Conservation (phyloP, 768 basidiomycete genomes). For the Amanita inopinata region DNA sequence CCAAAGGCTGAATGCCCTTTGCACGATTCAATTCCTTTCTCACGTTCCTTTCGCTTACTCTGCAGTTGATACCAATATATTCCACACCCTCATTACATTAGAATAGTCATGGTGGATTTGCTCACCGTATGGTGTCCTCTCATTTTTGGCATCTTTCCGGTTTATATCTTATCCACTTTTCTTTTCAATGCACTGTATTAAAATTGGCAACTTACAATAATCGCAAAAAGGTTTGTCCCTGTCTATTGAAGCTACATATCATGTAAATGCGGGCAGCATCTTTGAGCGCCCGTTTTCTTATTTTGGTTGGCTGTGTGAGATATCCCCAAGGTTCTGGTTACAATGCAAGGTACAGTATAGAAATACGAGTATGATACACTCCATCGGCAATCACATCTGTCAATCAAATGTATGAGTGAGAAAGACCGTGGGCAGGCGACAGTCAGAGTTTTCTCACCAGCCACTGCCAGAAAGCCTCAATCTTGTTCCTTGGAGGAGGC, state of each 20-base stretch:
- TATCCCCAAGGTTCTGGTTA: background rate
- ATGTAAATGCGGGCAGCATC: conserved; percentile 3
- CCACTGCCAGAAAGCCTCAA: conserved; percentile 72
- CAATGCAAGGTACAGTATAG: background rate
- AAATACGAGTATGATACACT: background rate
- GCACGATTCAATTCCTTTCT: background rate
- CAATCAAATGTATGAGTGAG: too few species aligned
- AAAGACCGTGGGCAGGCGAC: too few species aligned
- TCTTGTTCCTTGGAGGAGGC: conserved; percentile 54
- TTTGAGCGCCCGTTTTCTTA: background rate
- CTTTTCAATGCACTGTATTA: conserved; percentile 13
- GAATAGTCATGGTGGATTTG: conserved; percentile 1
- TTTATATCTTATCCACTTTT: conserved; percentile 7
- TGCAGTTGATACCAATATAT: conserved; percentile 3
- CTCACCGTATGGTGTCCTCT: conserved; percentile 5
- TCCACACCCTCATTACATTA: background rate
- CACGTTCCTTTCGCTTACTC: background rate
- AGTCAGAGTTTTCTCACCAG: conserved; percentile 42
- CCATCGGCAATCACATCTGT: conserved; percentile 12
- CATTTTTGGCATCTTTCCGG: conserved; percentile 7
- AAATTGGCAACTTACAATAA: conserved; percentile 15
- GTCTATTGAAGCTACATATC: background rate
- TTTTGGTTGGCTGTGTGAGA: background rate
- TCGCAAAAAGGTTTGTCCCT: conserved; percentile 9
- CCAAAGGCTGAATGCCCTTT: conserved; percentile 46